Evolutionary conservation across 2,329 filamentous ascomycete genomes (phyloP), one percentile per base, ranked within the genome.

Genomic region (Orbilia javanica): DNA sequence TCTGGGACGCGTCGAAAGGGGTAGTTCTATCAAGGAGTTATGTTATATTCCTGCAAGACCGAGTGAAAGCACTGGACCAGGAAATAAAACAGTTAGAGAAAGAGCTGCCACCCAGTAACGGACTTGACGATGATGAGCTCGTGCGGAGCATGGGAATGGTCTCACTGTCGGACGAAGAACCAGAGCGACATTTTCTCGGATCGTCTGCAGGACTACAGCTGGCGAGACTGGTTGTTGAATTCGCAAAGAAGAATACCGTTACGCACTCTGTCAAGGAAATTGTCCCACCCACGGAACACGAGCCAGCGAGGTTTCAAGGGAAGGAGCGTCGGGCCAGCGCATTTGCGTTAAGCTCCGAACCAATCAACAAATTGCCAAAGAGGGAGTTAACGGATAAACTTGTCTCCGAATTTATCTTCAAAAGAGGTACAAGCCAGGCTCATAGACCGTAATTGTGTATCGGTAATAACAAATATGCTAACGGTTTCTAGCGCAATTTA

Each of bases 141-240:
- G 90, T 97, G 81, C 91, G 94, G 22, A 92, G 93, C 0, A 93
- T 93, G 22, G 94, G 94, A 27, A 89, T 95, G 80, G 93, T 98
- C 81, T 91, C 91, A 50, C 89, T 98, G 46, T 80, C 79, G 25
- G 80, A 82, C 48, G 79, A 80, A 10, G 78, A 79, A 65, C 90
- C 92, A 82, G 93, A 95, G 81, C 90, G 93, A 15, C 92, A 95
- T 79, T 98, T 96, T 83, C 87, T 99, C 1, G 96, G 96, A 0
- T 93, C 96, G 1, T 97, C 94, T 60, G 98, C 95, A 83, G 96
- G 95, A 76, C 97, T 97, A 82, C 93, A 94, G 82, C 97, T 98
- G 86, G 97, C 94, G 11, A 90, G 95, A 31, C 88, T 98, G 81
- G 91, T 99, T 10, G 97, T 99, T 92, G 94, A 97, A 83, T 90